Evolutionary conservation across 352 stramenopile species (phyloP).

Genomic region (Elongisporangium anandrum): DNA sequence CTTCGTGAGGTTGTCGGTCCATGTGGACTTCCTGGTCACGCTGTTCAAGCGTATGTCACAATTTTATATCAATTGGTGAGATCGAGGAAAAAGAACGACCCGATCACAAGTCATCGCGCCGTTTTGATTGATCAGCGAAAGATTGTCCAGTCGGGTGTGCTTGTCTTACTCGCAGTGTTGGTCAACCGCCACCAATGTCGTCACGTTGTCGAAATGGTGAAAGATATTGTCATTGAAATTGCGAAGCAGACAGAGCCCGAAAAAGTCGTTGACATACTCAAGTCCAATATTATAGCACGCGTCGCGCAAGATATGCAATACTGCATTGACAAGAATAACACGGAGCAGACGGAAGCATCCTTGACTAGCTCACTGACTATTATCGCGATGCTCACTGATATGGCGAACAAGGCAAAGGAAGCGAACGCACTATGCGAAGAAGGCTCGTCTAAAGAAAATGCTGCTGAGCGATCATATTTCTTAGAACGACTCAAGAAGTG

Average conservation of each 20-base stretch:
- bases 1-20: conserved; percentile 42
- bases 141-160: conserved; percentile 42
- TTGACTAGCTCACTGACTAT: conserved; percentile 13
- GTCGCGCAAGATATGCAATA: conserved; percentile 28
- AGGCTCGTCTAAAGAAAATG: not conserved
- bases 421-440: not conserved
- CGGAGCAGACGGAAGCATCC: not conserved
- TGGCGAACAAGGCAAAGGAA: not conserved
- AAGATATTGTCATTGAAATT: conserved; percentile 45
- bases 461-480: not conserved
- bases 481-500: conserved; percentile 12
- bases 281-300: conserved; percentile 54
- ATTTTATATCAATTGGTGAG: conserved; percentile 52
- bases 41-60: conserved; percentile 48
- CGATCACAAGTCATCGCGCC: conserved; percentile 15
- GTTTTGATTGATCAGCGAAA: conserved; percentile 42
- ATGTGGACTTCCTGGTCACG: conserved; percentile 33
- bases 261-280: conserved; percentile 53
- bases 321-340: conserved; percentile 2
- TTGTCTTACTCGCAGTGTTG: conserved; percentile 45
- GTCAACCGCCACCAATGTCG: conserved; percentile 26
- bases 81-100: conserved; percentile 10
- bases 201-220: conserved; percentile 44
- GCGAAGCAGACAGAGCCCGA: conserved; percentile 29
- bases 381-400: conserved; percentile 4